Conservation (phyloP, 441 rosid genomes). For the Brassica balearica region DNA sequence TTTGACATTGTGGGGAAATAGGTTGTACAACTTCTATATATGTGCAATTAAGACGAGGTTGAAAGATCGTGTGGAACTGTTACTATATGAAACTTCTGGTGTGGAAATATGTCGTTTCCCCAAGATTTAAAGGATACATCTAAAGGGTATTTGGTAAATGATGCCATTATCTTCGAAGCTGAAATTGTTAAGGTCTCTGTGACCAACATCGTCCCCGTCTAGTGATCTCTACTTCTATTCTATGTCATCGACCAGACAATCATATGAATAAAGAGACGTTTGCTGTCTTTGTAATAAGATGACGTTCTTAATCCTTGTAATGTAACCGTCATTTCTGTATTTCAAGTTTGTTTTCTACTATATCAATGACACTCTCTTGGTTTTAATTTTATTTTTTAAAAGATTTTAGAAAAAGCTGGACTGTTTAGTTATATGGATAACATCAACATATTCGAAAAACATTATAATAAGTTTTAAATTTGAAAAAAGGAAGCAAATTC, state of each 20-base stretch:
- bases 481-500: neutral
- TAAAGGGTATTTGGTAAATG: conserved; percentile 2
- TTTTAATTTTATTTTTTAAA: neutral
- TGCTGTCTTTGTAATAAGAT: conserved; percentile 17
- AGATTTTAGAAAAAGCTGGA: neutral
- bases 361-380: neutral
- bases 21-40: neutral
- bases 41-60: neutral
- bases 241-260: neutral
- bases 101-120: neutral
- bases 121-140: neutral
- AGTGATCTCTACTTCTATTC: neutral
- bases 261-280: conserved; percentile 11
- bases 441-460: neutral
- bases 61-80: neutral
- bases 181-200: conserved; percentile 36
- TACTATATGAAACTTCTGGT: neutral
- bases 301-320: conserved; percentile 2
- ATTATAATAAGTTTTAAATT: neutral
- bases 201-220: conserved; percentile 37
- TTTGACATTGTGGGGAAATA: neutral
- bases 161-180: neutral
- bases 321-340: conserved; percentile 15
- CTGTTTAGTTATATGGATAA: neutral
- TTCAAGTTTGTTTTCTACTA: neutral